Base-by-base conservation (phyloP, 495 filamentous ascomycete genomes). In the Pyrenula massariospora region DNA sequence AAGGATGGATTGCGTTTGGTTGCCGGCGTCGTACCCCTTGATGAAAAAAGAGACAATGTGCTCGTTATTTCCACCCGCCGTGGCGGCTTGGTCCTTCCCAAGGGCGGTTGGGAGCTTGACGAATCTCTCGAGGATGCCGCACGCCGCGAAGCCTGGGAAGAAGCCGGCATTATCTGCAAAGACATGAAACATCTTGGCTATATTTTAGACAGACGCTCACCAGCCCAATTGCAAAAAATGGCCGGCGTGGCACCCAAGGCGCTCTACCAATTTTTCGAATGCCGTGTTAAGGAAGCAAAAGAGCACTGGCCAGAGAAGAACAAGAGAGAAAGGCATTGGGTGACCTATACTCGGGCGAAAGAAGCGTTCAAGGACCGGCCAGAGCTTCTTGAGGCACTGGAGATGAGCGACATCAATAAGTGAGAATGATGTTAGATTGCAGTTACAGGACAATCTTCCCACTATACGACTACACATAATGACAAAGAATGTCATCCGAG, bases 51-150 rank as follows among this genome's bases (percentile, higher is more conserved):
- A 65, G 85, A 80, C 58, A 78, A 85, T 70, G 93, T 98, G 54
- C 77, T 98, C 63, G 78, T 98, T 68, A 94, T 97, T 63, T 88
- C 95, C 71, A 89, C 86, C 54, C 80, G 88, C 54, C 87, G 91
- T 59, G 82, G 80, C 57, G 89, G 88, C 58, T 98, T 94, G 93
- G 92, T 98, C 47, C 77, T 98, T 56, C 93, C 93, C 55, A 98
- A 98, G 68, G 93, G 93, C 62, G 93, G 93, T 55, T 98, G 94
- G 88, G 93, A 98, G 70, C 85, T 82, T 19, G 93, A 98, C 72
- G 93, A 98, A 72, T 78, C 72, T 47, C 83, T 80, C 25, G 77
- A 81, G 19, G 69, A 79, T 60, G 82, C 87, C 53, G 86, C 86
- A 42, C 77, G 76, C 58, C 73, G 93, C 57, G 93, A 98, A 73